Base-by-base conservation (phyloP, 192 early-diverging fungal species). In the Coemansia sp. region DNA sequence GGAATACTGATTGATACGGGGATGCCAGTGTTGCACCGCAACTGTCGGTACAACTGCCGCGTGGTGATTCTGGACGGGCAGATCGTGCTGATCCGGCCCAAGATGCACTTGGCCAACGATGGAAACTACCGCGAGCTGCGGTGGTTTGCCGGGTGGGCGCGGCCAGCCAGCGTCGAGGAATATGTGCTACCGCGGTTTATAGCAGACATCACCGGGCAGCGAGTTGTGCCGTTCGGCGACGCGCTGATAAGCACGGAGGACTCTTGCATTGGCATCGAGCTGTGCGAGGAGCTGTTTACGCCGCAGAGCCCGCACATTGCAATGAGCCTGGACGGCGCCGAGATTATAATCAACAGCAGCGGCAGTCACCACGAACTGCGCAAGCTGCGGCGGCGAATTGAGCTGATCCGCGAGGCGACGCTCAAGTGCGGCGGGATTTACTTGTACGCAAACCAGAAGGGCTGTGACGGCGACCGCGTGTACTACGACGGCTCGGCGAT, bases 281-380 rank as follows among this genome's bases (percentile, higher is more conserved):
- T 94, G 59, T 99, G 98, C 67, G 98, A 99, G 81, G 98, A 99
- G 64, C 79, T 99, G 17, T 99, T 98, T 83, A 96, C 96, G 3
- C 94, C 97, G 4, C 83, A 91, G 68, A 95, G 96, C 65, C 96
- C 98, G 12, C 96, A 99, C 70, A 98, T 98, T 62, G 82, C 83
- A 0, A 92, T 97, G 89, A 88, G 91, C 1, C 73, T 99, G 68
- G 96, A 95, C 70, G 98, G 98, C 10, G 96, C 97, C 1, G 98
- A 99, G 70, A 94, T 99, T 40, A 93, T 99, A 51, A 88, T 90
- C 41, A 99, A 99, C 70, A 94, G 94, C 71, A 95, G 93, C 75
- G 95, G 94, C 62, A 93, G 90, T 70, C 98, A 99, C 85, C 96
- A 98, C 71, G 96, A 99, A 76, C 86, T 99, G 53, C 87, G 92